A percentile compares a stretch with the other conserved stretches of the same genome.
Conservation (phyloP, 371 early-diverging fungal genomes). For the Mucor lusitanicus region DNA sequence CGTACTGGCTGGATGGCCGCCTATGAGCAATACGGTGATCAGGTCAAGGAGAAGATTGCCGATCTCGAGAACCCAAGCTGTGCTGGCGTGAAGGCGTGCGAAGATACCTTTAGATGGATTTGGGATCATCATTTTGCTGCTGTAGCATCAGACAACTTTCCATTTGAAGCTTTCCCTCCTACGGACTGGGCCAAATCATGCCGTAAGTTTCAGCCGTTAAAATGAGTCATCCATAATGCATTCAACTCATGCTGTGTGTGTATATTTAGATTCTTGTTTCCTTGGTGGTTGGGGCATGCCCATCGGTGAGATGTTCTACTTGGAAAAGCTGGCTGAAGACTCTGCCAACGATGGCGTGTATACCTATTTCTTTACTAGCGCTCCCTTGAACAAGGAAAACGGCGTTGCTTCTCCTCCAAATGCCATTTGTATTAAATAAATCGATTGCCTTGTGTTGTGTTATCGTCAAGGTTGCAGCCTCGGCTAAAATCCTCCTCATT, state of each 20-base stretch:
- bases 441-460: background rate
- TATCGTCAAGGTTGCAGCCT: background rate
- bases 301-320: slow-evolving; percentile 47
- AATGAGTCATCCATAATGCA: background rate
- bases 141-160: slow-evolving; percentile 35
- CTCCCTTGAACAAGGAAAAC: slow-evolving; percentile 42
- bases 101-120: slow-evolving; percentile 44
- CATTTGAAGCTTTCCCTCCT: slow-evolving; percentile 45
- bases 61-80: slow-evolving; percentile 17
- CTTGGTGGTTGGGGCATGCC: slow-evolving; percentile 47
- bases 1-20: slow-evolving; percentile 43
- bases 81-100: slow-evolving; percentile 42
- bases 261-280: slow-evolving; percentile 33
- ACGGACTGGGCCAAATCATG: slow-evolving; percentile 21
- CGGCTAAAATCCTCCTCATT: background rate
- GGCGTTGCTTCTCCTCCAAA: slow-evolving; percentile 50
- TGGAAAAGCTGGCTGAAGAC: slow-evolving; percentile 44
- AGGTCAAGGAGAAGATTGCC: slow-evolving; percentile 4
- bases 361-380: slow-evolving; percentile 43
- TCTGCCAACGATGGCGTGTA: slow-evolving; percentile 37
- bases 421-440: slow-evolving; percentile 47
- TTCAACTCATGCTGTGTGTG: background rate
- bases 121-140: slow-evolving; percentile 52
- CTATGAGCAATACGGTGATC: slow-evolving; percentile 18
- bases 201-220: slow-evolving; percentile 19